Base-by-base conservation (phyloP, 2,329 filamentous ascomycete genomes). In the Drechslerella dactyloides region DNA sequence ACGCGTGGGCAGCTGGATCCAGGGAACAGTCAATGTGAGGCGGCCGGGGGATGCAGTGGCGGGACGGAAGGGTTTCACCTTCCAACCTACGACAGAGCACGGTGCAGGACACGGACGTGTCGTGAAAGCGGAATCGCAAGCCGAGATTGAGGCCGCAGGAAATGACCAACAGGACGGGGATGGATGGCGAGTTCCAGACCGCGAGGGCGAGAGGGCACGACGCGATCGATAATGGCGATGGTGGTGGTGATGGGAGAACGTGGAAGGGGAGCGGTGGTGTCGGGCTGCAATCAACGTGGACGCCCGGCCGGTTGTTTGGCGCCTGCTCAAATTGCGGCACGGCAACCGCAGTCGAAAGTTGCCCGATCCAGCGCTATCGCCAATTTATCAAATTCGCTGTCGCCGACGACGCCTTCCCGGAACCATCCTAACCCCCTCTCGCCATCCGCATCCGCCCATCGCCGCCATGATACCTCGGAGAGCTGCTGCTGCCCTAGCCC, bases 391-490 rank as follows among this genome's bases (percentile, higher is more conserved):
- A 21, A n/a, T 15, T 21, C 44, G 17, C n/a, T n/a, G n/a, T n/a
- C n/a, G n/a, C n/a, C n/a, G n/a, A n/a, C n/a, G n/a, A n/a, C 30
- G 6, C 15, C 23, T 24, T 19, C 30, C 30, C 7, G 30, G 7
- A 11, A 30, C 50, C 11, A 30, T 23, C 50, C 7, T 11, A 33
- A 3, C 24, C 6, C 10, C 15, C 11, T 11, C 11, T 11, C 5
- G 21, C 8, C 3, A 24, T 35, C 23, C 30, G 21, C 4, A 23
- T 33, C 46, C 42, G 46, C 27, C 33, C 15, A 53, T 35, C 23
- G 24, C 11, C 53, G 50, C 35, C 19, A 72, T 65, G 68, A 72
- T 72, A 44, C 64, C 60, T 10, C 42, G 68, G 56, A 72, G 60
- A 55, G 40, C 58, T 44, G 44, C 60, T 23, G 52, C 60, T 35